Evolutionary conservation across 2,329 filamentous ascomycete species (phyloP).

Genomic region (Hymenotorrendiella dingleyae): DNA sequence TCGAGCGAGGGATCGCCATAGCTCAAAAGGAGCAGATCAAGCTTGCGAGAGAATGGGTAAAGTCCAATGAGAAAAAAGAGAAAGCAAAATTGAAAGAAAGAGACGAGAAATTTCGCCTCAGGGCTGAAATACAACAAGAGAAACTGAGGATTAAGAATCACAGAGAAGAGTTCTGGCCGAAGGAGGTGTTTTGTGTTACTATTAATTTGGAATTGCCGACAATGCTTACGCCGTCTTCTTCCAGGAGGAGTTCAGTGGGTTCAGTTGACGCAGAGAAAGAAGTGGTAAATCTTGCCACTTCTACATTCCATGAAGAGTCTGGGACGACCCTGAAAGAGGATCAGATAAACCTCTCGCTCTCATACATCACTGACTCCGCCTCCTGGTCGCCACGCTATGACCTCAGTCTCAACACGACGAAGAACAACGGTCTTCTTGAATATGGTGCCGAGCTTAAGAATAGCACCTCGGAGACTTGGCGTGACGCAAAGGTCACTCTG

Average conservation of each 20-base stretch:
- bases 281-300: conserved; percentile 21
- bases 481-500: conserved; percentile 37
- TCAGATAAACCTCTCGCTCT: conserved; percentile 27
- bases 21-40: conserved; percentile 31
- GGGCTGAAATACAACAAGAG: conserved; percentile 36
- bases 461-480: conserved; percentile 43
- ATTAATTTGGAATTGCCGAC: conserved; percentile 46
- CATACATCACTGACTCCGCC: conserved; percentile 32
- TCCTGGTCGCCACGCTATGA: conserved; percentile 45
- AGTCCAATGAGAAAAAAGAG: conserved; percentile 31
- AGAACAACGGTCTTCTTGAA: conserved; percentile 32
- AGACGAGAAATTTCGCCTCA: conserved; percentile 32
- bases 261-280: no score
- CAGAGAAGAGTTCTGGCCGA: conserved; percentile 44
- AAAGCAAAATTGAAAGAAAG: conserved; percentile 34
- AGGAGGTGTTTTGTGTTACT: conserved; percentile 42
- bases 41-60: conserved; percentile 21
- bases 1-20: conserved; percentile 31
- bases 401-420: conserved; percentile 36
- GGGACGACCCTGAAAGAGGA: conserved; percentile 13
- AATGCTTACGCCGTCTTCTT: conserved; percentile 39
- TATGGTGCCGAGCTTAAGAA: conserved; percentile 50
- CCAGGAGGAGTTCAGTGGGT: conserved; percentile 42
- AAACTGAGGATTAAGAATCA: conserved; percentile 40
- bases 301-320: conserved; percentile 19